Conservation (phyloP, 352 stramenopile genomes). For the Pythium rhizo-oryzae region DNA sequence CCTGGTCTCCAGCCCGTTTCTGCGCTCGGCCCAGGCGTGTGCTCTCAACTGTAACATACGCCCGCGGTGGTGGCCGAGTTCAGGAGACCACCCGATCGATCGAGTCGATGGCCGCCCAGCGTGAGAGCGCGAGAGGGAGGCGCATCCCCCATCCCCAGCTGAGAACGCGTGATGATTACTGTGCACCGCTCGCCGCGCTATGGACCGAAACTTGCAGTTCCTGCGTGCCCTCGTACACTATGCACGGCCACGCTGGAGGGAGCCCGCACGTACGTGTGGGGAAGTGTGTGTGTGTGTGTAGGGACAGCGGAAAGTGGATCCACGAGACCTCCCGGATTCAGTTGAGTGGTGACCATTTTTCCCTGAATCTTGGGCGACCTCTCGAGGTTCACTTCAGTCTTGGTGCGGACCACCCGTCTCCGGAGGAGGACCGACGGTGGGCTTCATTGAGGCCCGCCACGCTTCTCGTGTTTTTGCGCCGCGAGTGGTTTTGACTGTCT, state of each 20-base stretch:
- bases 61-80: neutral
- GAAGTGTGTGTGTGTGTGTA: too few relatives aligned
- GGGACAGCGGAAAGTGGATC: too few relatives aligned
- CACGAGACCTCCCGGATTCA: too few relatives aligned
- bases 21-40: neutral
- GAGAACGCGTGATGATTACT: constrained; percentile 18
- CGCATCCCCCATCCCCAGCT: constrained; percentile 7
- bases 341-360: too few relatives aligned
- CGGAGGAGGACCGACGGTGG: too few relatives aligned
- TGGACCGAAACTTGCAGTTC: constrained; percentile 5
- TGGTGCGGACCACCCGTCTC: too few relatives aligned
- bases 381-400: too few relatives aligned
- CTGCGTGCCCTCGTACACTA: neutral
- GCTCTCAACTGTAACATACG: too few relatives aligned
- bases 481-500: constrained; percentile 20
- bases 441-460: too few relatives aligned
- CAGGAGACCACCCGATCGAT: constrained; percentile 6
- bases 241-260: constrained; percentile 1
- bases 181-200: neutral
- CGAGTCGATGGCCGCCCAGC: neutral
- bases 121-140: neutral
- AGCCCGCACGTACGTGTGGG: neutral
- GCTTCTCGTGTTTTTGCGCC: constrained; percentile 11
- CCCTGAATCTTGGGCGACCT: too few relatives aligned
- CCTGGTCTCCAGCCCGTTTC: neutral